phyloP scores from a whole-genome alignment of 73 alveolate species.

The Tetrahymena malaccensis region DNA sequence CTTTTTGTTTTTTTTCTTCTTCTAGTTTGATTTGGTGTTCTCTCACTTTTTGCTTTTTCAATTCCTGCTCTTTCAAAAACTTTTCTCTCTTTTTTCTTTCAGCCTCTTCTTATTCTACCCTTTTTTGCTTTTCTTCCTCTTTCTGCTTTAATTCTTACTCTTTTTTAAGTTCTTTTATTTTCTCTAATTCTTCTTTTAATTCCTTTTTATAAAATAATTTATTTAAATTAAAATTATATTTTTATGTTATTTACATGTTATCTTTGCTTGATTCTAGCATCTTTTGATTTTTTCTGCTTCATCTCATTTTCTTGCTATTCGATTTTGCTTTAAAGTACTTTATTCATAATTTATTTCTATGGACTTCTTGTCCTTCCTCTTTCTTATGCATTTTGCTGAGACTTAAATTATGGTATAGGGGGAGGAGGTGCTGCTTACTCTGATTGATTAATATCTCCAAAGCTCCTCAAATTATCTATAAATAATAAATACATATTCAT shows the following conservation, averaged over 20 bases:
- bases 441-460: background rate
- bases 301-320: background rate
- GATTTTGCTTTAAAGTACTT: background rate
- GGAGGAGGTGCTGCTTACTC: background rate
- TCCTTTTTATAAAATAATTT: background rate
- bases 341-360: background rate
- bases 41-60: background rate
- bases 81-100: background rate
- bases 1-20: background rate
- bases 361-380: background rate
- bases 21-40: background rate
- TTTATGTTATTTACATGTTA: background rate
- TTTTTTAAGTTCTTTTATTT: background rate
- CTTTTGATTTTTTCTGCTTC: background rate
- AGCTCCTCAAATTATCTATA: background rate
- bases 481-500: background rate
- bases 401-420: background rate
- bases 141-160: background rate
- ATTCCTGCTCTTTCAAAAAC: background rate
- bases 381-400: background rate
- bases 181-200: background rate
- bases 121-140: background rate
- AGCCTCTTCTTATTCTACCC: background rate
- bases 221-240: background rate
- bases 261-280: background rate